Conservation (phyloP, 768 basidiomycete genomes). For the Erythrobasidium yunnanense region DNA sequence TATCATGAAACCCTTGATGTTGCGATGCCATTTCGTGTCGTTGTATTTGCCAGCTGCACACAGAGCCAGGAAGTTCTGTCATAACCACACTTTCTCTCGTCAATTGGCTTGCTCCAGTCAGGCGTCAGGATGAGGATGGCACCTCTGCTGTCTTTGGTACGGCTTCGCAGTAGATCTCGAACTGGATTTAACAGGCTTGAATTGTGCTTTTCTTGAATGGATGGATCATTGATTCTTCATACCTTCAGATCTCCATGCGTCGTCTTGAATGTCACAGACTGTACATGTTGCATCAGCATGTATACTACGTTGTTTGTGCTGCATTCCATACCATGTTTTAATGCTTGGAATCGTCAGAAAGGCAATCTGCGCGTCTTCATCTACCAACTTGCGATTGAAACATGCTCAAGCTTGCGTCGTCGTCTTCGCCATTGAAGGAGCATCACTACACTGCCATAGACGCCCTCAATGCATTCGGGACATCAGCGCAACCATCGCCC, state of each 20-base stretch:
- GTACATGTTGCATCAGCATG: no score
- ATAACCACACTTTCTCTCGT: neutral
- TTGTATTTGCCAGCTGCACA: conserved; percentile 58
- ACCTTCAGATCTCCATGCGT: conserved; percentile 93
- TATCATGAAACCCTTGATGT: conserved; percentile 91
- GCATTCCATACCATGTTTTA: no score
- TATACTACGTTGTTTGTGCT: no score
- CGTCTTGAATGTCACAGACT: conserved; percentile 89
- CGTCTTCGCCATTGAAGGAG: neutral
- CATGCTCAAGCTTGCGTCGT: neutral
- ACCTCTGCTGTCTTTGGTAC: conserved; percentile 93
- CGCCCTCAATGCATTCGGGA: conserved; percentile 2
- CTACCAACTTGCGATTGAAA: neutral
- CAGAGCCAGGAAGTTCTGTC: conserved; percentile 85
- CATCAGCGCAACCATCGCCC: no score
- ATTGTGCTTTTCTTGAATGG: no score
- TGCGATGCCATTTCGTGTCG: conserved; percentile 44
- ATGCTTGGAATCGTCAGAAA: no score
- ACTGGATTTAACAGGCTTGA: no score
- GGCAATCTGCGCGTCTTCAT: neutral
- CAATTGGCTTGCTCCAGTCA: neutral
- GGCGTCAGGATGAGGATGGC: no score
- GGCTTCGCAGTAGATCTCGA: conserved; percentile 94
- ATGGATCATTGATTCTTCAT: no score
- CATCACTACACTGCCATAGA: neutral